Conservation (phyloP, 2,329 filamentous ascomycete genomes). For the Ophiocordyceps polyrhachis-furcata region DNA sequence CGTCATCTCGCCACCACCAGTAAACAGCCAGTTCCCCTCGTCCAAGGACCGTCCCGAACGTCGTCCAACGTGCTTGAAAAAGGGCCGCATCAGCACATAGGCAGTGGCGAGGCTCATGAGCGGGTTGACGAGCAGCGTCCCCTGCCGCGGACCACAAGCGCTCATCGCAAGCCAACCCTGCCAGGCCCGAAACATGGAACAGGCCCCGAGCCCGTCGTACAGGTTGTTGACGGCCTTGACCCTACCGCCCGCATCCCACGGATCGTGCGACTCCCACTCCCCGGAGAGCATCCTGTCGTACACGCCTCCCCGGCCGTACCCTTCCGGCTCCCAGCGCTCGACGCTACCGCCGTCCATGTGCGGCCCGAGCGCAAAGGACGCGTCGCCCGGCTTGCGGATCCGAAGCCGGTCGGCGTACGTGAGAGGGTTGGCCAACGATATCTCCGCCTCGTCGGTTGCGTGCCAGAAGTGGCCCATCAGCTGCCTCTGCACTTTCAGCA, state of each 20-base stretch:
- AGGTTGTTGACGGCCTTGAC: slow-evolving; percentile 52
- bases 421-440: slow-evolving; percentile 36
- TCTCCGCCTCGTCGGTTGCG: slow-evolving; percentile 25
- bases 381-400: slow-evolving; percentile 53
- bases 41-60: slow-evolving; percentile 21
- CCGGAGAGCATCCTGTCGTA: slow-evolving; percentile 60
- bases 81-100: slow-evolving; percentile 68
- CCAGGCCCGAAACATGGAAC: slow-evolving; percentile 71
- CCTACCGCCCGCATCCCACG: slow-evolving; percentile 59
- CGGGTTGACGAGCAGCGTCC: slow-evolving; percentile 68
- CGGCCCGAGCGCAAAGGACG: slow-evolving; percentile 51
- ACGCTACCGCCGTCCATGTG: slow-evolving; percentile 58
- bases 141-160: slow-evolving; percentile 50
- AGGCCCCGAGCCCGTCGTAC: slow-evolving; percentile 66
- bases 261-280: slow-evolving; percentile 63
- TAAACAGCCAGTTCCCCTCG: slow-evolving; percentile 40
- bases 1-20: slow-evolving; percentile 24
- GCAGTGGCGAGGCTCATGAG: slow-evolving; percentile 56
- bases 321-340: slow-evolving; percentile 54
- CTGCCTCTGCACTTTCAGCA: slow-evolving; percentile 40
- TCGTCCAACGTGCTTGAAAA: slow-evolving; percentile 42
- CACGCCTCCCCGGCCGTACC: slow-evolving; percentile 47
- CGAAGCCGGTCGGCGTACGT: slow-evolving; percentile 54
- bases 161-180: slow-evolving; percentile 82
- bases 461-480: slow-evolving; percentile 45